Evolutionary conservation across 164 flowering plant species (phyloP).

Genomic region (Echeveria elegans): DNA sequence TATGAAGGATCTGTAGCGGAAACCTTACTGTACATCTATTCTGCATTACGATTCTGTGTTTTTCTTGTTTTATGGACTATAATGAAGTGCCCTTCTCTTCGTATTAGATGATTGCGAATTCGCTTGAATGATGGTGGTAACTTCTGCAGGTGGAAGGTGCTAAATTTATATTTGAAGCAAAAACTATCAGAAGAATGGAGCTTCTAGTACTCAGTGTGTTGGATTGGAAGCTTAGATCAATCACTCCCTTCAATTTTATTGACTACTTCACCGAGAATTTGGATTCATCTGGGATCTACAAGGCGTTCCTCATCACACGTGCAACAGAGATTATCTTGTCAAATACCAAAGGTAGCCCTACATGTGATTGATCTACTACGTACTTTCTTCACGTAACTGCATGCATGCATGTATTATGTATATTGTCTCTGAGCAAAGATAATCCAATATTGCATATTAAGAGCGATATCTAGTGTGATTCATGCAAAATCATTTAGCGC

Average conservation of each 20-base stretch:
- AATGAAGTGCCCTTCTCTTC: not conserved
- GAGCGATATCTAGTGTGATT: not conserved
- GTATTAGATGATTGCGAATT: not conserved
- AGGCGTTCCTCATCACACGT: slow-evolving; percentile 42
- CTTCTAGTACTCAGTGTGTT: slow-evolving; percentile 56
- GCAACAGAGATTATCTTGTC: slow-evolving; percentile 63
- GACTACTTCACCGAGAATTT: slow-evolving; percentile 65
- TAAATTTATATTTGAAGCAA: slow-evolving; percentile 60
- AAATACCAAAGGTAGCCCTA: slow-evolving; percentile 49
- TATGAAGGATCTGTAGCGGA: not conserved
- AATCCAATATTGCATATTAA: not conserved
- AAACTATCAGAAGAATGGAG: slow-evolving; percentile 72
- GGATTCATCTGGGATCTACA: slow-evolving; percentile 43
- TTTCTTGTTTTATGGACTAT: not conserved
- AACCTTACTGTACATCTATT: not conserved
- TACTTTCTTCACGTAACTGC: not conserved
- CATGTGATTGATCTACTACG: not conserved
- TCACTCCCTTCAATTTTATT: slow-evolving; percentile 81
- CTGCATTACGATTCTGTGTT: not conserved
- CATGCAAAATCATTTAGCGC: not conserved
- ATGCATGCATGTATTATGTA: slow-evolving; percentile 8
- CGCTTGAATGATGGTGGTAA: not conserved
- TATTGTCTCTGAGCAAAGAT: no score
- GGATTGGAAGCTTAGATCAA: slow-evolving; percentile 76
- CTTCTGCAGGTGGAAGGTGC: slow-evolving; percentile 46